Conservation (phyloP, 306 rosid species). For the Quercus wislizeni region DNA sequence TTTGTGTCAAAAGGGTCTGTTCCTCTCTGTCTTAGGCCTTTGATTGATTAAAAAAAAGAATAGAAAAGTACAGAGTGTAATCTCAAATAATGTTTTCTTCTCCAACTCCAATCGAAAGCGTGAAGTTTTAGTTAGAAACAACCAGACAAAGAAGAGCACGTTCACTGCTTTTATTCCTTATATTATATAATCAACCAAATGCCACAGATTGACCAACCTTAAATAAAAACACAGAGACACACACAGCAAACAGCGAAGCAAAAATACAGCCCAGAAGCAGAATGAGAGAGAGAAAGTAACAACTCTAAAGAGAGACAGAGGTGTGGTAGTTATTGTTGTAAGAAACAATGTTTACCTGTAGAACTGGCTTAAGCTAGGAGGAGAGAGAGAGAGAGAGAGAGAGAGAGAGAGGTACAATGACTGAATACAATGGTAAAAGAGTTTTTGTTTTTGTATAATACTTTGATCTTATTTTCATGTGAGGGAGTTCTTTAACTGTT, state of each 20-base stretch:
- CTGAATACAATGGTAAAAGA: conserved; percentile 24
- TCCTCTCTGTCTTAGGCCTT: conserved; percentile 28
- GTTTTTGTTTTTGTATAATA: conserved; percentile 26
- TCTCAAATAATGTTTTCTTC: background rate
- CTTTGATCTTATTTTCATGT: conserved; percentile 4
- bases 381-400: conserved; percentile 27
- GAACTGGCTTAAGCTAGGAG: conserved; percentile 7
- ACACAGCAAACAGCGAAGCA: conserved; percentile 47
- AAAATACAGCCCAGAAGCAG: conserved; percentile 31
- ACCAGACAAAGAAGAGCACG: conserved; percentile 75
- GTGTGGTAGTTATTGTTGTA: conserved; percentile 14
- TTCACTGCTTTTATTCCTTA: conserved; percentile 50
- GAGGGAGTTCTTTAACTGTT: conserved; percentile 19
- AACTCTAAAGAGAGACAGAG: background rate
- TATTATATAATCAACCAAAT: conserved; percentile 44
- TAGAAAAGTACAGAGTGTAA: conserved; percentile 32
- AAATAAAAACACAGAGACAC: conserved; percentile 42
- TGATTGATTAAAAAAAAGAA: conserved; percentile 33
- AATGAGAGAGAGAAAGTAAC: conserved; percentile 12
- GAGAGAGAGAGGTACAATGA: conserved; percentile 39
- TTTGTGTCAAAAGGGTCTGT: conserved; percentile 44
- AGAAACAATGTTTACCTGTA: conserved; percentile 46
- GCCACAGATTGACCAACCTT: conserved; percentile 42
- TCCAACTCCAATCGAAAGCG: conserved; percentile 60
- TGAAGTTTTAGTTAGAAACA: conserved; percentile 46